Evolutionary conservation across 192 early-diverging fungal species (phyloP).

Genomic region (Martensiomyces pterosporus): DNA sequence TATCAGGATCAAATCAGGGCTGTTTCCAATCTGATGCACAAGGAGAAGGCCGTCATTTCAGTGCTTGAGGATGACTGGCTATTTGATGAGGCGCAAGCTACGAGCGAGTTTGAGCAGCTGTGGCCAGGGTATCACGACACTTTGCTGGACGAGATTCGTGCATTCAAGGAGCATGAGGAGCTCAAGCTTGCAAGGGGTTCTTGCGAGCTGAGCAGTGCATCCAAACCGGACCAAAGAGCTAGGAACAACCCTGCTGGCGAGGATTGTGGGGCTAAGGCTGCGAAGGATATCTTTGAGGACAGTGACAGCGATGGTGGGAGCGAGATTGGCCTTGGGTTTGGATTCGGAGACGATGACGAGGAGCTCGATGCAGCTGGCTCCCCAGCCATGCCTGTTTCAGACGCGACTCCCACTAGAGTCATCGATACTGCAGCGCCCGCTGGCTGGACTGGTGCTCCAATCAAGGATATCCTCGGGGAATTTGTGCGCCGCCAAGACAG

Average conservation of each 20-base stretch:
- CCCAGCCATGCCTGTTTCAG: neutral
- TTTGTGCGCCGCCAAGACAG: constrained; percentile 5
- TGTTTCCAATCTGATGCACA: neutral
- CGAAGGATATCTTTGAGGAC: constrained; percentile 4
- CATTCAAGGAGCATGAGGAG: neutral
- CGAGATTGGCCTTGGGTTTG: constrained; percentile 9
- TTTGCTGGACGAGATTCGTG: constrained; percentile 14
- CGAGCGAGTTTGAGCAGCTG: constrained; percentile 6
- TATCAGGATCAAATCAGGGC: neutral
- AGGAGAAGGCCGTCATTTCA: neutral
- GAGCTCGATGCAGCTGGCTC: neutral
- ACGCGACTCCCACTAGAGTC: no score
- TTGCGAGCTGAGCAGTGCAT: no score
- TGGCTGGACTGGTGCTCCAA: constrained; percentile 10
- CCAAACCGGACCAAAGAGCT: no score
- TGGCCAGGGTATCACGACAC: constrained; percentile 23
- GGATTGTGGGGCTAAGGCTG: neutral
- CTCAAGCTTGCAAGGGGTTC: no score
- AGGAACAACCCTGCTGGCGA: no score
- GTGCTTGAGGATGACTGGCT: constrained; percentile 17
- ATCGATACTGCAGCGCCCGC: constrained; percentile 6
- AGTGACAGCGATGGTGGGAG: neutral
- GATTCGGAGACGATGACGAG: neutral
- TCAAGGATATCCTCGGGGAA: constrained; percentile 4
- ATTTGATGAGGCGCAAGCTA: constrained; percentile 2